Conservation (phyloP, 371 early-diverging fungal genomes). For the Dichotomocladium elegans region DNA sequence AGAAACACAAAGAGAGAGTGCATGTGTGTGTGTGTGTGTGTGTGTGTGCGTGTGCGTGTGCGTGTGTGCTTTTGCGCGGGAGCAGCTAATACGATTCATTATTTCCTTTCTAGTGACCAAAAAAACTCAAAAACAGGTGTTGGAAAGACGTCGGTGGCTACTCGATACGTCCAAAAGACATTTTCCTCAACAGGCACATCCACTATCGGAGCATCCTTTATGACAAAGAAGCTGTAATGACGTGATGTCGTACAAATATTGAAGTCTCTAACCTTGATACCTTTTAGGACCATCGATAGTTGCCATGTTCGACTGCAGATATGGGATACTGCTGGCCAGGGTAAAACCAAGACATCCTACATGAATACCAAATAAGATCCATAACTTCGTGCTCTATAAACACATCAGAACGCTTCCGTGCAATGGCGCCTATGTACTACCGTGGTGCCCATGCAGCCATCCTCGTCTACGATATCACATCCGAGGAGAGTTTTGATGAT, state of each 20-base stretch:
- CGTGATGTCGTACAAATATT: neutral
- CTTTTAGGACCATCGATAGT: conserved; percentile 45
- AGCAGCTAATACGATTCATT: no score
- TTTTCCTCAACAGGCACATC: conserved; percentile 67
- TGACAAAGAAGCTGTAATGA: conserved; percentile 64
- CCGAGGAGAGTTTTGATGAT: conserved; percentile 58
- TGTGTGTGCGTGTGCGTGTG: no score
- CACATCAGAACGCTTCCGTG: conserved; percentile 49
- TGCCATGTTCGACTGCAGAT: conserved; percentile 62
- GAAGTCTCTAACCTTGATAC: no score
- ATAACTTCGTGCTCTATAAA: no score
- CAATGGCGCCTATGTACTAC: conserved; percentile 92
- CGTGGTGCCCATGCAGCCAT: conserved; percentile 93
- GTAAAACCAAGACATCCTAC: conserved; percentile 63
- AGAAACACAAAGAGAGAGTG: neutral
- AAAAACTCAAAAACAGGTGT: conserved; percentile 47
- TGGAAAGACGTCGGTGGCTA: conserved; percentile 71
- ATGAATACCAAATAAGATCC: no score
- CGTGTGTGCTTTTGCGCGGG: no score
- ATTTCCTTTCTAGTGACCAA: no score
- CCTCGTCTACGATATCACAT: conserved; percentile 93
- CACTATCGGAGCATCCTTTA: conserved; percentile 71
- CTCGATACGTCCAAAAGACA: conserved; percentile 66
- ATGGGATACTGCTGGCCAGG: conserved; percentile 92
- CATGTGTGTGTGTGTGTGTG: no score